A percentile compares a stretch with the other conserved stretches of the same genome.
Evolutionary conservation across 352 stramenopile genomes (phyloP).

Genomic region (Globisporangium takayamanum): DNA sequence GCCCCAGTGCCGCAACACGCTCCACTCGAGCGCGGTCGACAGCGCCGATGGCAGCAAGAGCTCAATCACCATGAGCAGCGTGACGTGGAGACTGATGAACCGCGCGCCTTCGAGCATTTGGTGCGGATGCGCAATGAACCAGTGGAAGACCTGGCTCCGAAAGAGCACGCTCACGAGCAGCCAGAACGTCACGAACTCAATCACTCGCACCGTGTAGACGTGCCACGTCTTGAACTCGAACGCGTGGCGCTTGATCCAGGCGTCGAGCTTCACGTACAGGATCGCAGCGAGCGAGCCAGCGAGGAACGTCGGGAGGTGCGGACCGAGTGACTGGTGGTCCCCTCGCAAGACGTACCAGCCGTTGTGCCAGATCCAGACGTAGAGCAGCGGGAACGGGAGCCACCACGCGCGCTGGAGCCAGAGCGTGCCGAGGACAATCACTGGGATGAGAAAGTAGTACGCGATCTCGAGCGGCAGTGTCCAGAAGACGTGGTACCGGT

Average conservation of each 20-base stretch:
- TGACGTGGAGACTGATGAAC: conserved; percentile 16
- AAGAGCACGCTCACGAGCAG: conserved; percentile 21
- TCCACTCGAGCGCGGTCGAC: conserved; percentile 25
- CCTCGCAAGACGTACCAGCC: conserved; percentile 13
- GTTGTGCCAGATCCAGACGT: conserved; percentile 15
- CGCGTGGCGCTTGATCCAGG: conserved; percentile 5
- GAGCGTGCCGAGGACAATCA: conserved; percentile 17
- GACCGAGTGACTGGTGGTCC: conserved; percentile 15
- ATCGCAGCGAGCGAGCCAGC: conserved; percentile 25
- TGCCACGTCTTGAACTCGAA: conserved; percentile 14
- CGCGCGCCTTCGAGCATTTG: conserved; percentile 9
- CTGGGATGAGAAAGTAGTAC: conserved; percentile 33
- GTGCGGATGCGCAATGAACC: conserved; percentile 13
- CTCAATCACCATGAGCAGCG: conserved; percentile 28
- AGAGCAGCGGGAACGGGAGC: conserved; percentile 14
- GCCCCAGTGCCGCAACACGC: conserved; percentile 21
- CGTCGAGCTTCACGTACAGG: conserved; percentile 18
- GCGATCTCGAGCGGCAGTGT: conserved; percentile 39
- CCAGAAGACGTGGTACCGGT: conserved; percentile 43
- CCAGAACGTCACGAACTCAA: conserved; percentile 14
- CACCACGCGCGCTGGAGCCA: conserved; percentile 12
- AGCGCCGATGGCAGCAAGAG: conserved; percentile 25
- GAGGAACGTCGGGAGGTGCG: conserved; percentile 29
- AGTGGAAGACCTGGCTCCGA: conserved; percentile 21
- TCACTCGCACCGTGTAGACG: conserved; percentile 1